Evolutionary conservation across 352 stramenopile species (phyloP).

Genomic region (Phytophthora parvispora): DNA sequence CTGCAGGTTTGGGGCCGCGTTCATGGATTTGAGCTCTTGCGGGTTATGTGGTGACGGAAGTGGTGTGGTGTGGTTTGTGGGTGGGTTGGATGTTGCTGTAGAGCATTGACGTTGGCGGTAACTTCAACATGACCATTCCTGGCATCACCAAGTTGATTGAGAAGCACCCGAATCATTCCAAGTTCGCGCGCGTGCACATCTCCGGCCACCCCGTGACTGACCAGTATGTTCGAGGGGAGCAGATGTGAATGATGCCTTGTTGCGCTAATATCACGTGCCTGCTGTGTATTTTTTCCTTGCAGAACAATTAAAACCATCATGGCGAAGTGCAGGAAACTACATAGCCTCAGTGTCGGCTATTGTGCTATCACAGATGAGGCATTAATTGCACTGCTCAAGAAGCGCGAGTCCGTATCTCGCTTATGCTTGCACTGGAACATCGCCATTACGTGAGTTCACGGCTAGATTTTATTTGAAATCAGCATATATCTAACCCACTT

Average conservation of each 20-base stretch:
- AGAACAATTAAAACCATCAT: conserved; percentile 91
- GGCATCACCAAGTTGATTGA: conserved; percentile 92
- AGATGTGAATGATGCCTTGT: not conserved
- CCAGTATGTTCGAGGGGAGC: conserved; percentile 51
- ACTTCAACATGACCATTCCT: conserved; percentile 92
- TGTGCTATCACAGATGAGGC: conserved; percentile 88
- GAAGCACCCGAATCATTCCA: conserved; percentile 91
- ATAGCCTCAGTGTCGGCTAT: conserved; percentile 90
- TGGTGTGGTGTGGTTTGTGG: not conserved
- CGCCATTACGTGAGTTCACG: conserved; percentile 82
- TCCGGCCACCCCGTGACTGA: conserved; percentile 87
- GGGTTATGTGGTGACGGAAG: not conserved
- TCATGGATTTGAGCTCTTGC: not conserved
- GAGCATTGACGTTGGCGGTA: conserved; percentile 88
- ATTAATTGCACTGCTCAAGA: conserved; percentile 87
- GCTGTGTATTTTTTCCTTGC: not conserved
- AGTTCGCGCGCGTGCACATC: conserved; percentile 89
- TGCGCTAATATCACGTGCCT: conserved; percentile 1
- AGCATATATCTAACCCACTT: conserved; percentile 1
- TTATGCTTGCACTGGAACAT: conserved; percentile 91
- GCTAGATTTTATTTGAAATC: not conserved
- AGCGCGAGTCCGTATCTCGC: conserved; percentile 81
- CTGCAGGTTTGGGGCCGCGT: conserved; percentile 64
- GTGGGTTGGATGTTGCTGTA: conserved; percentile 23
- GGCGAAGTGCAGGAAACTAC: conserved; percentile 91